A percentile compares a stretch with the other conserved stretches of the same genome.
These are phyloP conservation scores for Rhodamnia argentea DNA, from an alignment of 345 rosid genomes.

Conservation along the genomic window DNA sequence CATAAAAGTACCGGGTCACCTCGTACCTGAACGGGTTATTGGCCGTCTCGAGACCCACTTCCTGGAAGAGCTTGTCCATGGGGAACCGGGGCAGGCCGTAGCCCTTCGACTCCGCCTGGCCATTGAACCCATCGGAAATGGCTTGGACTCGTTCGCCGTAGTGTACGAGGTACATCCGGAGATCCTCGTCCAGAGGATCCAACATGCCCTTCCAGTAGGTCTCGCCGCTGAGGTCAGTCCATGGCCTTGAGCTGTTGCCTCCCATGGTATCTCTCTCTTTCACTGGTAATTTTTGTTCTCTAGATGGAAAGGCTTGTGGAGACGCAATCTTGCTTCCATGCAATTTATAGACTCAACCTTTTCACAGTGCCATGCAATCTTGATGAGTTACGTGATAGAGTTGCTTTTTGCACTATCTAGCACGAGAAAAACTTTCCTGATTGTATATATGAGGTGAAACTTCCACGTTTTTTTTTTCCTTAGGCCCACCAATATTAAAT, in stretches of 20 bases:
- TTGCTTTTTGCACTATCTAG: too few relatives aligned
- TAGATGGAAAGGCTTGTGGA: not conserved
- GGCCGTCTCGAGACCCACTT: slow-evolving; percentile 33
- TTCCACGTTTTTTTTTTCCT: not conserved
- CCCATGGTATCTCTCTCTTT: slow-evolving; percentile 4
- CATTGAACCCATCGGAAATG: slow-evolving; percentile 46
- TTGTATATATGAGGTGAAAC: not conserved
- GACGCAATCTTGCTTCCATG: not conserved
- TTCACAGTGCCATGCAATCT: not conserved
- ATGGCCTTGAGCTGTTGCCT: slow-evolving; percentile 15
- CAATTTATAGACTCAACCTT: not conserved
- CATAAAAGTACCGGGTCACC: slow-evolving; percentile 52
- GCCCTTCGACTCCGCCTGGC: slow-evolving; percentile 29
- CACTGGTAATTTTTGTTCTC: not conserved
- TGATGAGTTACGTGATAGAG: not conserved
- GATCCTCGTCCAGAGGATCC: slow-evolving; percentile 65
- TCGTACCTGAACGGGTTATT: slow-evolving; percentile 42
- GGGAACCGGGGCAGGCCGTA: slow-evolving; percentile 49
- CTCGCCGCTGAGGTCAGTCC: slow-evolving; percentile 65
- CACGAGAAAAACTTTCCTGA: too few relatives aligned
- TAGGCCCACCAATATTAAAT: not conserved
- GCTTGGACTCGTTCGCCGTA: slow-evolving; percentile 85
- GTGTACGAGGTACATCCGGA: slow-evolving; percentile 50
- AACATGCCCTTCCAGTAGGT: slow-evolving; percentile 44
- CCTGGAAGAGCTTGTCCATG: slow-evolving; percentile 34